A percentile compares a stretch with the other conserved stretches of the same genome.
Evolutionary conservation across 1,284 basidiomycete genomes (phyloP).

Genomic region (Anthracocystis walkeri): DNA sequence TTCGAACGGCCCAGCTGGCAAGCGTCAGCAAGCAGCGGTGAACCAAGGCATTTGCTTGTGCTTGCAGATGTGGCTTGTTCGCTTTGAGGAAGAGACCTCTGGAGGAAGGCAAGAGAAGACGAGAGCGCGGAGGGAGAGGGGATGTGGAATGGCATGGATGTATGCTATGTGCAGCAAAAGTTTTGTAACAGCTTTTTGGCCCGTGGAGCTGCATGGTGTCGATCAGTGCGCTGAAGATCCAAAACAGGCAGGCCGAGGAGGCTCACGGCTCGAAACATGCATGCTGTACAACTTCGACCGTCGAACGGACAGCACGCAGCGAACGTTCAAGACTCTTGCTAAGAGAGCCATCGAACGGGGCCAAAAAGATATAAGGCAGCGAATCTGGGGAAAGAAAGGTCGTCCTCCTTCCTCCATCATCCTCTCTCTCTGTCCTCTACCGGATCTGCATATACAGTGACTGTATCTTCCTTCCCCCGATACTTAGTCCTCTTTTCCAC

Average conservation of each 20-base stretch:
- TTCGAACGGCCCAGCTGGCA: not conserved
- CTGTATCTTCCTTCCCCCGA: not conserved
- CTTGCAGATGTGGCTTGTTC: slow-evolving; percentile 16
- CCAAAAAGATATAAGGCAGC: slow-evolving; percentile 22
- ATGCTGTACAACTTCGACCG: too few relatives aligned
- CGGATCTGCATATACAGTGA: too few relatives aligned
- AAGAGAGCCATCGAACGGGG: not conserved
- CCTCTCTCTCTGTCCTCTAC: not conserved
- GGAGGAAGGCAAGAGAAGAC: not conserved
- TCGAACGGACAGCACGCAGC: slow-evolving; percentile 5
- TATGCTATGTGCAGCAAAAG: slow-evolving; percentile 49
- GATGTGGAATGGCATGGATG: slow-evolving; percentile 2
- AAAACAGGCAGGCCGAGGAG: not conserved
- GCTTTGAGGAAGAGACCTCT: not conserved
- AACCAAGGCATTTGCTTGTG: slow-evolving; percentile 8
- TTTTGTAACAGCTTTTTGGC: slow-evolving; percentile 15
- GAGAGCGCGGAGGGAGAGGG: not conserved
- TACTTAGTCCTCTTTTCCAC: not conserved
- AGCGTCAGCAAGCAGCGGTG: not conserved
- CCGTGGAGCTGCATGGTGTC: slow-evolving; percentile 18
- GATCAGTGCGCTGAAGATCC: slow-evolving; percentile 31
- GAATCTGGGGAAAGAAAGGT: not conserved
- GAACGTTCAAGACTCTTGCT: not conserved
- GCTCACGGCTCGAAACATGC: slow-evolving; percentile 9
- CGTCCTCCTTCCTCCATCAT: slow-evolving; percentile 9